Evolutionary conservation across 805 yeast species (phyloP), one percentile per base, ranked within the genome.

Genomic region (Lipomyces yamanashiensis): DNA sequence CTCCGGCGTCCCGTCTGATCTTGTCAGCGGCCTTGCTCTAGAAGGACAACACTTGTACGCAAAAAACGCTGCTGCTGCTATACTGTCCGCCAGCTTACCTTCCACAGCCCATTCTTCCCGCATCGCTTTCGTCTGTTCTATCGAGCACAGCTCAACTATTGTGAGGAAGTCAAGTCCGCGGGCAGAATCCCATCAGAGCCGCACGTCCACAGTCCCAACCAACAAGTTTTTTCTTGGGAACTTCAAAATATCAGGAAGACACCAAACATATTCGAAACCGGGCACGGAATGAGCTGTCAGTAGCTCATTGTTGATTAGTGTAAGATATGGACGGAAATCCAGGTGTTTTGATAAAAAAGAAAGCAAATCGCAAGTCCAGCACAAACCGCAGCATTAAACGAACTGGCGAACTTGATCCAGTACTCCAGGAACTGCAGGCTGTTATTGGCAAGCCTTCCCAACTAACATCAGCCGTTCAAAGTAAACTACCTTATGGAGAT

Each of bases 1-100:
- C 76, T 92, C 97, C 45, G 76, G 73, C 0, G 79, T 77, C 0
- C 90, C 89, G 71, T 89, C 88, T 1, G 92, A 82, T 44, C 89
- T 78, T 0, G 73, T 67, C 0, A 73, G 71, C 0, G 96, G 96
- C 73, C 85, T 87, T 0, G 90, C 90, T 44, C 76, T 73, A 5
- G 50, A 9, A 0, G 78, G 78, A 45, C 62, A 64, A 17, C 12
- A 8, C 7, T 19, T n/a, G 48, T 62, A 62, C 15, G 34, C 36
- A 1, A 40, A 19, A 37, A 62, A 62, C 23, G 51, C 62, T 7
- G 48, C 48, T 4, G 19, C 43, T 15, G 64, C 64, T 17, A 61
- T 43, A 12, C 40, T 12, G 13, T 36, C 54, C 7, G 55, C 54
- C 6, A 33, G 13, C 1, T 13, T 28, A 28, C 12, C 37, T 12